phyloP scores from a whole-genome alignment of 2,329 filamentous ascomycete species.

The Neonectria punicea region DNA sequence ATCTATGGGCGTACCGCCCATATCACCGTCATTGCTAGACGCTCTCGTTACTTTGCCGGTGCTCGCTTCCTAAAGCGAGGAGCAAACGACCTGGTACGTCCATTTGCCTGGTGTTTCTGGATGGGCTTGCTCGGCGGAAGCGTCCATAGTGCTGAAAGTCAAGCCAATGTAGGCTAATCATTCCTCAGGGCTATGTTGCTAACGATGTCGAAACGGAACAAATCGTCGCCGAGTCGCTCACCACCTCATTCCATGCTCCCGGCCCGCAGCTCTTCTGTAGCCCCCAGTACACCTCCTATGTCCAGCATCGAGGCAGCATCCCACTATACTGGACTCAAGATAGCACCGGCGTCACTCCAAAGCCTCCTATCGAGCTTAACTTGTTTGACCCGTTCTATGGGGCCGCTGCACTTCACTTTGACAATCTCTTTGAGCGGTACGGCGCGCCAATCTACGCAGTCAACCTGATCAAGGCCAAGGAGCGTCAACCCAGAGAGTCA shows the following conservation, averaged over 20 bases:
- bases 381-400: slow-evolving; percentile 97
- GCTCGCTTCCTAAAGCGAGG: slow-evolving; percentile 94
- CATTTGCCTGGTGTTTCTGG: background rate
- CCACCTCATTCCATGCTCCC: slow-evolving; percentile 94
- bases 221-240: slow-evolving; percentile 93
- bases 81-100: slow-evolving; percentile 79
- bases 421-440: slow-evolving; percentile 93
- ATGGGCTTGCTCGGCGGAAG: background rate
- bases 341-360: slow-evolving; percentile 92
- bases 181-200: slow-evolving; percentile 81
- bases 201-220: slow-evolving; percentile 99
- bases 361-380: slow-evolving; percentile 94
- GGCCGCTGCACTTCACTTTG: slow-evolving; percentile 92
- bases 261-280: slow-evolving; percentile 87
- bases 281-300: slow-evolving; percentile 93
- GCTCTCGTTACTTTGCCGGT: slow-evolving; percentile 93
- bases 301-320: slow-evolving; percentile 96
- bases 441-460: slow-evolving; percentile 91
- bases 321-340: slow-evolving; percentile 98
- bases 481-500: slow-evolving; percentile 89
- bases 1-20: slow-evolving; percentile 91
- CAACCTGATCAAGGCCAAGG: slow-evolving; percentile 89
- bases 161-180: slow-evolving; percentile 13
- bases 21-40: slow-evolving; percentile 91
- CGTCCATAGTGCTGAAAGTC: background rate